Percentiles rank a stretch among this genome's conserved stretches.
Evolutionary conservation across 148 eudicot species (phyloP).

Genomic region (Salicornia ramosissima): DNA sequence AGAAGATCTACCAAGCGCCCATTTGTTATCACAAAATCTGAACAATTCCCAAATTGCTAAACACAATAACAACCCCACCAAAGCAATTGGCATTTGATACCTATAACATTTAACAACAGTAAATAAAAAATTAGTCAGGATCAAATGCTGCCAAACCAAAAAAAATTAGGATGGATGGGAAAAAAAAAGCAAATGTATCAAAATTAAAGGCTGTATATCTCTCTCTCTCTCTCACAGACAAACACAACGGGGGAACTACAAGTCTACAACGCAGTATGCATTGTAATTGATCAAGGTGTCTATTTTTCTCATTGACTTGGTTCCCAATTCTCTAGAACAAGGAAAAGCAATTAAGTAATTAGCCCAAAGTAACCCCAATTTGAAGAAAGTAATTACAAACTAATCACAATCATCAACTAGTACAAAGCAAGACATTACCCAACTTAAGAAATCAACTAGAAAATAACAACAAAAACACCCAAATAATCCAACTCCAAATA

Average conservation of each 20-base stretch:
- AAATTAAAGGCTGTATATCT: no score
- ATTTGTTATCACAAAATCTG: conserved; percentile 50
- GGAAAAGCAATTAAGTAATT: neutral
- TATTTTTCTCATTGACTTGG: no score
- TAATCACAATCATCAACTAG: neutral
- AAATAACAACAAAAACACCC: neutral
- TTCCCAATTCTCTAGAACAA: neutral
- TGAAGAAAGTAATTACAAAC: neutral
- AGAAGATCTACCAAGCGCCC: conserved; percentile 54
- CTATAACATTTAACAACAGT: conserved; percentile 31
- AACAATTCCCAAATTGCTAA: conserved; percentile 77
- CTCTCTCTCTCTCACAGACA: no score
- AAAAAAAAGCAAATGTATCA: neutral
- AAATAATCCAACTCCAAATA: neutral
- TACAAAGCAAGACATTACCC: no score
- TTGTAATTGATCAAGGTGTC: neutral
- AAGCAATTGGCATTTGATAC: conserved; percentile 84
- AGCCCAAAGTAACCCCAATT: neutral
- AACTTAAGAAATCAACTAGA: neutral
- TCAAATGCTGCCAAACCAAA: neutral
- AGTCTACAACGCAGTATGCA: neutral
- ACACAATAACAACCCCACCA: conserved; percentile 69
- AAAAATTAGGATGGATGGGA: neutral
- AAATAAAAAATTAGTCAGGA: neutral
- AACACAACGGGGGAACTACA: no score